These are phyloP conservation scores for Albifimbria verrucaria DNA, from an alignment of 2,329 filamentous ascomycete genomes.

Conservation along the genomic window DNA sequence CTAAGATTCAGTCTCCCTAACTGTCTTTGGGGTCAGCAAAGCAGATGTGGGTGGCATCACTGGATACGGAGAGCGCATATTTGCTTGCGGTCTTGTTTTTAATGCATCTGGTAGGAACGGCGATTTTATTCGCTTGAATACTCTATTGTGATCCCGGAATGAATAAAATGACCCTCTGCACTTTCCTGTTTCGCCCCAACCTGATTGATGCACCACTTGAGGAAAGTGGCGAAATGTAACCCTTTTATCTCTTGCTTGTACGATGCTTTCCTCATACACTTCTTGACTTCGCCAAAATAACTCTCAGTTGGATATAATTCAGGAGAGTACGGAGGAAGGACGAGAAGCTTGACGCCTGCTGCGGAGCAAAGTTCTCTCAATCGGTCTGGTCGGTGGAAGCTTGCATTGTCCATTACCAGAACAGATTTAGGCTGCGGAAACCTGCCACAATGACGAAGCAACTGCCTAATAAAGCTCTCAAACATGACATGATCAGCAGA, in stretches of 20 bases:
- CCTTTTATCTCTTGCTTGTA: neutral
- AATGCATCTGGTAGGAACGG: too few species aligned
- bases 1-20: neutral
- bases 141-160: neutral
- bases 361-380: neutral
- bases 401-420: constrained; percentile 4
- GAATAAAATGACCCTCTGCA: neutral
- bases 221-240: constrained; percentile 1
- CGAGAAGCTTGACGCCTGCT: constrained; percentile 2
- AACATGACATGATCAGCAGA: constrained; percentile 2
- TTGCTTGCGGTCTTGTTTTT: too few species aligned
- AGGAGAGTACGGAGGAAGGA: constrained; percentile 3
- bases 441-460: constrained; percentile 4
- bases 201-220: constrained; percentile 4
- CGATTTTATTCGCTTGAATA: neutral
- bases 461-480: constrained; percentile 5
- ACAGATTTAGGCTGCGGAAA: constrained; percentile 4
- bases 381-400: neutral
- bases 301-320: constrained; percentile 1
- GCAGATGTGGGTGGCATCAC: too few species aligned
- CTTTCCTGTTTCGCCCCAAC: constrained; percentile 3
- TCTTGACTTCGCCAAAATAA: constrained; percentile 2
- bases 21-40: neutral
- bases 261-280: constrained; percentile 1
- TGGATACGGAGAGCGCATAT: too few species aligned